Base-by-base conservation (phyloP, 768 basidiomycete genomes). In the Neoboletus subvelutipes region DNA sequence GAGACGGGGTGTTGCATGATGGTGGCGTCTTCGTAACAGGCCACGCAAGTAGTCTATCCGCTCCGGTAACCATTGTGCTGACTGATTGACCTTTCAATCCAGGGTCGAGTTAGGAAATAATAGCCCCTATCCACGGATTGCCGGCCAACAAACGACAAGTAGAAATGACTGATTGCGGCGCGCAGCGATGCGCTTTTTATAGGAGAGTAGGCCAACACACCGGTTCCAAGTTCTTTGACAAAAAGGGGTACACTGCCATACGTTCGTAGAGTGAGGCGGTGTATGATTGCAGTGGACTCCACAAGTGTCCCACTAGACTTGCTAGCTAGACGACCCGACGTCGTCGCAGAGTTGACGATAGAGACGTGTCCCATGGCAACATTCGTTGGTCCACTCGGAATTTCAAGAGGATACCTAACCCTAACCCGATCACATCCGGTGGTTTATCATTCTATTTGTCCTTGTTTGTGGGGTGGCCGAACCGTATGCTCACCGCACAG, bases 391-490 rank as follows among this genome's bases (percentile, higher is more conserved):
- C 28, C 6, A n/a, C 28, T 26, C 2, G 3, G 9, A 15, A 15
- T 8, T 42, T 15, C 4, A 15, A 15, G 17, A 2, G 1, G 5
- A n/a, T 26, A 1, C 37, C 50, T 57, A 59, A 69, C 67, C 67
- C 67, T 67, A 65, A 60, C 67, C 62, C 56, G 26, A 55, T 22
- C 34, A 29, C 22, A 45, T 26, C 15, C 29, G 8, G 40, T 41
- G 17, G 15, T 20, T 28, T 26, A 50, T 47, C 36, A 2, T 5
- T 0, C 20, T 70, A 50, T 70, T 71, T 71, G 57, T 47, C 0
- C 18, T 3, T 70, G 34, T 70, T 71, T 69, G 57, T 66, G 64
- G 68, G 68, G 66, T 58, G 62, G 60, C 41, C 59, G 26, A 58
- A 59, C 56, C 40, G 57, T 58, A 62, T 60, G 61, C 58, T 59